These are phyloP conservation scores for Amylostereum areolatum DNA, from an alignment of 1,284 basidiomycete species.

Conservation along the genomic window DNA sequence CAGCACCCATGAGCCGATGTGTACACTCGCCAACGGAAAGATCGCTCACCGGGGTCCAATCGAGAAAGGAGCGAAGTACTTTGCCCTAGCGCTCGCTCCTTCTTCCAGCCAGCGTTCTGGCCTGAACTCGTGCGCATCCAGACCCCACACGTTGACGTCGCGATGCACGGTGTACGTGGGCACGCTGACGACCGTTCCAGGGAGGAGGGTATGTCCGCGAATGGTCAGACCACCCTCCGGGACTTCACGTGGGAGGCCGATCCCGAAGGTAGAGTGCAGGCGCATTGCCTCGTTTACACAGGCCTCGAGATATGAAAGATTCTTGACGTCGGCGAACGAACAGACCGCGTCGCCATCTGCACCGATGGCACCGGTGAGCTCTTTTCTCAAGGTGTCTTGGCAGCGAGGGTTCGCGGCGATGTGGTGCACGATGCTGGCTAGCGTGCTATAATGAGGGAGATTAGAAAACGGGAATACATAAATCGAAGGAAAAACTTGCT, in stretches of 20 bases:
- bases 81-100: conserved; percentile 53
- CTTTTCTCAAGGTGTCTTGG: conserved; percentile 70
- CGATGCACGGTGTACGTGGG: conserved; percentile 79
- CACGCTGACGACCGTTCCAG: conserved; percentile 71
- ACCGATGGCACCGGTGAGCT: conserved; percentile 76
- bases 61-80: conserved; percentile 14
- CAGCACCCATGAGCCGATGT: no score
- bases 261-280: conserved; percentile 72
- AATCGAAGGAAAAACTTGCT: no score
- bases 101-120: conserved; percentile 80
- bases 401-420: conserved; percentile 62
- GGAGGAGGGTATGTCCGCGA: conserved; percentile 55
- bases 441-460: neutral
- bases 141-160: conserved; percentile 66
- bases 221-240: conserved; percentile 65
- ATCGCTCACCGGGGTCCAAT: conserved; percentile 1
- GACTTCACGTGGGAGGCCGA: conserved; percentile 75
- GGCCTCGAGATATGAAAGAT: conserved; percentile 70
- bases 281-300: conserved; percentile 82
- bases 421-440: conserved; percentile 71
- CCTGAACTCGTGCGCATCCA: conserved; percentile 67
- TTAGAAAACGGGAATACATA: no score
- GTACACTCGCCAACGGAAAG: neutral
- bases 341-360: conserved; percentile 50
- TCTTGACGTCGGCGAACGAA: conserved; percentile 59